A percentile compares a stretch with the other conserved stretches of the same genome.
These are phyloP conservation scores for Rhizopus delemar DNA, from an alignment of 371 early-diverging fungal genomes.

Conservation along the genomic window DNA sequence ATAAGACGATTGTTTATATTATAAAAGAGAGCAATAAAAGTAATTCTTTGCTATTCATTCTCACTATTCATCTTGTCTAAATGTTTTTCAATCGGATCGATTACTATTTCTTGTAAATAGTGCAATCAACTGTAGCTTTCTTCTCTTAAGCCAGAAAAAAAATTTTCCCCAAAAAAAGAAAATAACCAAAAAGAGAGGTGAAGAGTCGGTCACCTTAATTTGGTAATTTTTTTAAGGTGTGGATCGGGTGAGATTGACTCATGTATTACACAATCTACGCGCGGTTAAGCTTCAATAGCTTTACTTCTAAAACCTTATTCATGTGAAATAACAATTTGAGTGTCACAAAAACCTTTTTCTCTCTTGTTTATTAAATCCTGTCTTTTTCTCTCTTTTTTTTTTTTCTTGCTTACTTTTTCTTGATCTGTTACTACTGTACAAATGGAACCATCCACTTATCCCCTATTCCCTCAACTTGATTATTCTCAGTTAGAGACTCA, in stretches of 20 bases:
- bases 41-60: too few relatives aligned
- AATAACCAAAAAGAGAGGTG: background rate
- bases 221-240: background rate
- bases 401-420: background rate
- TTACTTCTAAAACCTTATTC: background rate
- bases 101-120: too few relatives aligned
- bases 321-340: background rate
- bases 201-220: background rate
- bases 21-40: too few relatives aligned
- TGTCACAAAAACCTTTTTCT: background rate
- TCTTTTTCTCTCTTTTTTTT: background rate
- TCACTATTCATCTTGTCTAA: too few relatives aligned
- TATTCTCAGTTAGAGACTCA: background rate
- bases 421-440: background rate
- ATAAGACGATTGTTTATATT: too few relatives aligned
- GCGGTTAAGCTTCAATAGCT: background rate
- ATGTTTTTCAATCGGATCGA: too few relatives aligned
- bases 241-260: conserved; percentile 2
- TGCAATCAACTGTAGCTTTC: too few relatives aligned
- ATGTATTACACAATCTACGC: conserved; percentile 3
- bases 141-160: background rate
- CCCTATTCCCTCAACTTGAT: background rate
- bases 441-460: background rate
- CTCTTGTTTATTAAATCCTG: background rate
- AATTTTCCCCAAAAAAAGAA: background rate